These are phyloP conservation scores for Hyphopichia pseudoburtonii DNA, from an alignment of 1,139 yeast species.

Conservation along the genomic window DNA sequence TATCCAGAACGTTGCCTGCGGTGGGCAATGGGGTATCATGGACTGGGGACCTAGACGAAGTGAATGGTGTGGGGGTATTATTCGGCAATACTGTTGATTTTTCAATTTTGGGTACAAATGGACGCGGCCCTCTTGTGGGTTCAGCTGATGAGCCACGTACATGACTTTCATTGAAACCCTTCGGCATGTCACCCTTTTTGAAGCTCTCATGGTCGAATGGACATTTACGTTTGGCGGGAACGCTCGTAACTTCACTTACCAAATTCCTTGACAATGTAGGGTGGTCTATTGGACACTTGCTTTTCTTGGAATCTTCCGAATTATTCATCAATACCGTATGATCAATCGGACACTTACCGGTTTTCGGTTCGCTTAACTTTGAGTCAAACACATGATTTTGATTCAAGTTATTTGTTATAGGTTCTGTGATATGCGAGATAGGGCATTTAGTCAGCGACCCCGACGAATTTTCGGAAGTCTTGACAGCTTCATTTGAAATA, in stretches of 20 bases:
- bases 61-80: no score
- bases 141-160: slow-evolving; percentile 14
- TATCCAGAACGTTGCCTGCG: no score
- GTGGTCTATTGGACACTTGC: slow-evolving; percentile 3
- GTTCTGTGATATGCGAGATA: slow-evolving; percentile 28
- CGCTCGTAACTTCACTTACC: slow-evolving; percentile 1
- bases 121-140: background rate
- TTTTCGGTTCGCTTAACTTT: slow-evolving; percentile 1
- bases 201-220: slow-evolving; percentile 32
- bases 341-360: slow-evolving; percentile 19
- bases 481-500: slow-evolving; percentile 3
- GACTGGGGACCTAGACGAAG: no score
- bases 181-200: slow-evolving; percentile 13
- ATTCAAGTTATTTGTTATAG: slow-evolving; percentile 15
- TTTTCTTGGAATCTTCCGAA: background rate
- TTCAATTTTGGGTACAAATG: background rate
- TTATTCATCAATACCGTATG: slow-evolving; percentile 8
- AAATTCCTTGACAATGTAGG: background rate
- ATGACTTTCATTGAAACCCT: slow-evolving; percentile 25
- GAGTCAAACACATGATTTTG: background rate
- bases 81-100: no score
- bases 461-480: background rate
- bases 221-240: slow-evolving; percentile 23
- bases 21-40: no score
- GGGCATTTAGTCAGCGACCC: slow-evolving; percentile 22